phyloP scores from a whole-genome alignment of 371 early-diverging fungal genomes.

The Rhizopus arrhizus region DNA sequence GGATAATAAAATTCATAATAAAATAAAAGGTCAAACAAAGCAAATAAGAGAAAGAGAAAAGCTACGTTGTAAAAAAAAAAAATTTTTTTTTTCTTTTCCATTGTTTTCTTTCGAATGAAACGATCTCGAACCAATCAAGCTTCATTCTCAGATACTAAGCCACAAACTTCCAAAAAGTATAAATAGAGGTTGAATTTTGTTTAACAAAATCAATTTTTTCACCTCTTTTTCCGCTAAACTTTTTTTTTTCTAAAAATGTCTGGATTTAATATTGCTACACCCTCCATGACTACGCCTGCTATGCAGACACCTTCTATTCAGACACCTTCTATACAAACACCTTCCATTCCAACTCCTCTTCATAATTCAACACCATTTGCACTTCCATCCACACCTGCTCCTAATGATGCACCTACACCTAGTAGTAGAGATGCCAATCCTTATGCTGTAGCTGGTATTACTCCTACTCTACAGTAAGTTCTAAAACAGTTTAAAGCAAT shows the following conservation, averaged over 20 bases:
- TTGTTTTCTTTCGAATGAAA: not conserved
- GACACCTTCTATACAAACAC: constrained; percentile 54
- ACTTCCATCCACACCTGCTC: constrained; percentile 56
- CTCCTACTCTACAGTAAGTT: constrained; percentile 85
- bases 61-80: no score
- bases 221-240: constrained; percentile 20
- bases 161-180: constrained; percentile 14
- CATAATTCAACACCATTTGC: constrained; percentile 47
- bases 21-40: no score
- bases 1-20: no score
- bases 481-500: no score
- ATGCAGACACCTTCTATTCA: constrained; percentile 24
- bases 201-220: constrained; percentile 22
- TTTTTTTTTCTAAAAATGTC: constrained; percentile 36
- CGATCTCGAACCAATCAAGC: not conserved
- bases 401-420: constrained; percentile 57
- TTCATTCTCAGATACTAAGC: constrained; percentile 7
- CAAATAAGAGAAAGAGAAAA: no score
- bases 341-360: constrained; percentile 52
- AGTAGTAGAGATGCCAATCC: constrained; percentile 53
- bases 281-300: constrained; percentile 50
- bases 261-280: constrained; percentile 56
- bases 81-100: not conserved
- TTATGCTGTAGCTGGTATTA: constrained; percentile 72
- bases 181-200: constrained; percentile 8